Conservation (phyloP, 768 basidiomycete genomes). For the Tulasnella calospora region DNA sequence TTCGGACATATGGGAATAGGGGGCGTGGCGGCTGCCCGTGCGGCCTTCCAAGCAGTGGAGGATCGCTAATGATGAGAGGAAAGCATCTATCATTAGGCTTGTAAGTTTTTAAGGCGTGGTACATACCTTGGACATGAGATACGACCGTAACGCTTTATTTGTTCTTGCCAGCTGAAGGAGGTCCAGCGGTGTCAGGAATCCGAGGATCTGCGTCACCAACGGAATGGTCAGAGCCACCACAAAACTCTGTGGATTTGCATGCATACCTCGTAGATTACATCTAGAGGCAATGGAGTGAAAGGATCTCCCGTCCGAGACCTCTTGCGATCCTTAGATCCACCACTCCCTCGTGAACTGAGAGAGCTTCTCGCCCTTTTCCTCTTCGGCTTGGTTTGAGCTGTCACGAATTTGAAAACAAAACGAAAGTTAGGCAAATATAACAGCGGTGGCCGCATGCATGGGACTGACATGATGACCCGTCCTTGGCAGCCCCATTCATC, state of each 20-base stretch:
- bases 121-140: slow-evolving; percentile 9
- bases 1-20: neutral
- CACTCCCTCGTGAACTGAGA: neutral
- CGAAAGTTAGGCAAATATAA: neutral
- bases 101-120: too few relatives aligned
- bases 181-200: slow-evolving; percentile 1
- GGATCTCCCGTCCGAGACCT: neutral
- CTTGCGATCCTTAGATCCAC: neutral
- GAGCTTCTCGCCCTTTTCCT: neutral
- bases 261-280: neutral
- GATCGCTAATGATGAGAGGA: neutral
- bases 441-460: neutral
- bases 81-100: too few relatives aligned
- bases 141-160: neutral
- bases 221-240: neutral
- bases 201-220: neutral
- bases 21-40: neutral
- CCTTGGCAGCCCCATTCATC: neutral
- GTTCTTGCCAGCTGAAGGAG: slow-evolving; percentile 13
- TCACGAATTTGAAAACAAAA: neutral
- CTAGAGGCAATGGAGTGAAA: neutral
- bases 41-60: neutral
- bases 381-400: neutral
- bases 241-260: neutral
- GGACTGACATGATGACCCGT: neutral